Evolutionary conservation across 208 protist genomes (phyloP).

Genomic region (Tritrichomonas foetus): DNA sequence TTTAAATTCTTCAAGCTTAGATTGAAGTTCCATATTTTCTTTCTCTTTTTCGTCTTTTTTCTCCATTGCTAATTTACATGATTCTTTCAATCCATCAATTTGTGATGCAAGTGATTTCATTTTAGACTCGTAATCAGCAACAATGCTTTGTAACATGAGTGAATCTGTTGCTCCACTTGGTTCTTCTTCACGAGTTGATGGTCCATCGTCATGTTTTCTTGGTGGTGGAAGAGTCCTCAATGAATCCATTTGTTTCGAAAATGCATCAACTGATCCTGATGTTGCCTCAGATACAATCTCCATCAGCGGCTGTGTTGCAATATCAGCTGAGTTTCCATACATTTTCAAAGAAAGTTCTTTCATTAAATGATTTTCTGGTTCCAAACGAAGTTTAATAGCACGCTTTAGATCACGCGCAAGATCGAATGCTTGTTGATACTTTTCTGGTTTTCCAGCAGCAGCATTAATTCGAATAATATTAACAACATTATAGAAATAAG

Average conservation of each 20-base stretch:
- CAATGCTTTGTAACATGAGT: background rate
- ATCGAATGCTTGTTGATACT: background rate
- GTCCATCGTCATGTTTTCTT: background rate
- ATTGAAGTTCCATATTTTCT: background rate
- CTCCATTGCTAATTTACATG: background rate
- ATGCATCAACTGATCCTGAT: background rate
- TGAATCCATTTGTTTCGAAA: background rate
- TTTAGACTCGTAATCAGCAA: background rate
- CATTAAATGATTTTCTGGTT: background rate
- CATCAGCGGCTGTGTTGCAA: background rate
- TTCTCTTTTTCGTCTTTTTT: background rate
- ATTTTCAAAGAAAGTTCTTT: background rate
- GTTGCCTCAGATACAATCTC: too few species aligned
- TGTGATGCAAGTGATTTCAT: background rate
- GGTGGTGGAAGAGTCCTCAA: background rate
- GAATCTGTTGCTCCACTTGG: background rate
- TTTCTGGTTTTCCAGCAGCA: background rate
- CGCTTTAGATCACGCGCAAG: background rate
- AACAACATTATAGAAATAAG: background rate
- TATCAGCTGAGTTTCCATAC: background rate
- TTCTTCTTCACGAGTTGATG: background rate
- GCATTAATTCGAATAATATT: background rate
- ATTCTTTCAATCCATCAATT: background rate
- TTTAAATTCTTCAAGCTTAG: background rate
- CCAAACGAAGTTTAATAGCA: background rate